Evolutionary conservation across 352 stramenopile species (phyloP), one percentile per base, ranked within the genome.

Genomic region (Pythium coloratum): DNA sequence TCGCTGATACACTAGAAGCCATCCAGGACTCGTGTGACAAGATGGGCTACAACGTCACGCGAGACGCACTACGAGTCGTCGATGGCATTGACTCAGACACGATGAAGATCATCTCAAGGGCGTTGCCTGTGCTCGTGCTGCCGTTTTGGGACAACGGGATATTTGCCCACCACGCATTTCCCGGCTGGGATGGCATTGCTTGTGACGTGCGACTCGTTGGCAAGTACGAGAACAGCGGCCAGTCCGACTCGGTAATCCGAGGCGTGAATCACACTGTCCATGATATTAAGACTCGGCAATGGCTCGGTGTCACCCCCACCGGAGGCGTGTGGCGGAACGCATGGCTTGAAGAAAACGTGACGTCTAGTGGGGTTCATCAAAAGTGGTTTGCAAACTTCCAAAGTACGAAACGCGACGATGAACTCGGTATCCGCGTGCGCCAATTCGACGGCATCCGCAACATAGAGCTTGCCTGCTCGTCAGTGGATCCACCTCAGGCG

Each of bases 281-380:
- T 7, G 60, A 71, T 20, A 3, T 9, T 1, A 66, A 57, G 36
- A 73, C 72, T 4, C 40, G 18, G 4, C 57, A 73, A 24, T 73
- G 55, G 59, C 56, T 76, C 5, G 14, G 24, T 2, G 13, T 44
- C 2, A 34, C 18, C 28, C 28, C 28, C 6, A 47, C 55, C 16
- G 57, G 55, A 36, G 72, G 72, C 10, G 44, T 49, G n/a, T 72
- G 72, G 69, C 38, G 53, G 5, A 76, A 79, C 32, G 69, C 62
- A 0, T 77, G 70, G 58, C 70, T 65, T 50, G 58, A 73, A 62
- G 24, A 64, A n/a, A 38, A 49, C 12, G 62, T n/a, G 38, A 44
- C 38, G 13, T 44, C 38, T 2, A 44, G 64, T 20, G 26, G 20
- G 0, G 9, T 49, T 0, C 24, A 28, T 0, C n/a, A 46, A 28